Base-by-base conservation (phyloP, 1,284 basidiomycete genomes). In the Pseudozyma sp. region DNA sequence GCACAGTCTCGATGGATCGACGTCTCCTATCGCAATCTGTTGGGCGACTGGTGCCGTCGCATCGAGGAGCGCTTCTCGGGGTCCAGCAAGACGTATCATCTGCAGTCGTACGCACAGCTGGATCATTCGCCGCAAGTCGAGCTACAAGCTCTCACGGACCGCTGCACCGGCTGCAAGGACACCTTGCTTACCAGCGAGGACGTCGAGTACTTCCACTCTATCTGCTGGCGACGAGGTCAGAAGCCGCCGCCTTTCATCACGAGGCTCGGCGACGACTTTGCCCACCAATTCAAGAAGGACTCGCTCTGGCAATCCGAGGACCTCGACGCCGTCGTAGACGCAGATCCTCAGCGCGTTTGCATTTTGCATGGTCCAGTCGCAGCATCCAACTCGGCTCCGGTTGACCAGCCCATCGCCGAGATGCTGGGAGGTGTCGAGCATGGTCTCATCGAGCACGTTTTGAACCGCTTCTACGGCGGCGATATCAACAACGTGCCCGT, bases 181-280 rank as follows among this genome's bases (percentile, higher is more conserved):
- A 94, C 96, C 82, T 89, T 97, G 44, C 88, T 99, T 54, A 92
- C 94, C n/a, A 90, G 93, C 7, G 96, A 98, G 85, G 96, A 99
- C 85, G 91, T 92, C 73, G 92, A 93, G 0, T 99, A 90, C 87
- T 98, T 99, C 90, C 89, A 99, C 48, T 91, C 92, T 39, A 96
- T 98, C 81, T 89, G 92, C 43, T 94, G 97, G 85, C 90, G 97
- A 58, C 93, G 93, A 13, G 93, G 93, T 16, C 96, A 99, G 88
- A 99, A 99, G 87, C 97, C 97, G 0, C 94, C 92, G 7, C 96
- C 96, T 1, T 99, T 98, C 88, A 97, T 99, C 78, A 95, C 96
- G 14, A 90, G 98, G 49, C 89, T 99, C 50, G 94, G 98, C 85
- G 89, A 68, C 34, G 68, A 68, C 54, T 97, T 99, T 84, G 93